Base-by-base conservation (phyloP, 768 basidiomycete species). In the Dacryopinax primogenitus region DNA sequence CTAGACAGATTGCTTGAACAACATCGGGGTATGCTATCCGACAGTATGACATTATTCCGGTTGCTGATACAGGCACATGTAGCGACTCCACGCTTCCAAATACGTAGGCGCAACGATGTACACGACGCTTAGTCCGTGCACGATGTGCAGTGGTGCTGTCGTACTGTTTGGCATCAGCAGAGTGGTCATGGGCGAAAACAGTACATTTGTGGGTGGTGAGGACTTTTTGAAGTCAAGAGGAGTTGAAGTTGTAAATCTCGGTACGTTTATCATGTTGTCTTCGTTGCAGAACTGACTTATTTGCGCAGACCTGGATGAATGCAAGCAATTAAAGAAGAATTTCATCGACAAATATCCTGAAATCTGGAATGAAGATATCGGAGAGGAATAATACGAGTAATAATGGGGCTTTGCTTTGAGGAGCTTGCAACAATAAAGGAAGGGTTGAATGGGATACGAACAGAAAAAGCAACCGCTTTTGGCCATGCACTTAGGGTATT, bases 131-230 rank as follows among this genome's bases (percentile, higher is more conserved):
- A 82, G 82, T 45, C 86, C 86, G 1, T 86, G 86, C 69, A 78
- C 75, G 63, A 85, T 86, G 86, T 86, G 86, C 69, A 78, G 81
- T 0, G 85, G 84, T 7, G 81, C 84, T 0, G 81, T 84, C 28
- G 66, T 83, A n/a, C 75, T 86, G 11, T 86, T 84, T 73, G 80
- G 81, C 51, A 85, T 87, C 39, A 82, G 83, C 3, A 79, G 85
- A 4, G 81, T 66, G 28, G 84, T 87, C 12, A 82, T 87, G 58
- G 85, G 84, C 18, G 85, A 86, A 71, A 84, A 85, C 67, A 51
- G 67, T 18, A 86, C 77, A 36, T 83, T 80, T 68, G 67, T 78
- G 16, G 84, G 68, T 66, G 79, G 77, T 0, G 85, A 86, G 68
- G 77, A 81, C 21, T 74, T 85, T 21, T 76, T 87, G 16, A 77